Evolutionary conservation across 495 filamentous ascomycete species (phyloP).

Genomic region (Penicillium salamii): DNA sequence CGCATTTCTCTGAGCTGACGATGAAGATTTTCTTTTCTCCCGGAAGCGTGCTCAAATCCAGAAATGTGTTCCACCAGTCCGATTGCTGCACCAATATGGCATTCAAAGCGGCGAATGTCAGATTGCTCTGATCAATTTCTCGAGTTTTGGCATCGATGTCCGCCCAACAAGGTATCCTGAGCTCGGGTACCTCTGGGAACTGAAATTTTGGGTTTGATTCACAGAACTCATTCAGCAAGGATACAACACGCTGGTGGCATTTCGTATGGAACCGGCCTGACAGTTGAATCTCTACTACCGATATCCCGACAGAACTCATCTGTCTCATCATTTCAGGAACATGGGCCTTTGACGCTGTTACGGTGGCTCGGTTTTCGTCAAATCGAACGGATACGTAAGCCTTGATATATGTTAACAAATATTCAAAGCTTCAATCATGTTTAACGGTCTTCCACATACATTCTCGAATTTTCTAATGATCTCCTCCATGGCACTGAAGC

Average conservation of each 20-base stretch:
- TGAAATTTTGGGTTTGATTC: constrained; percentile 5
- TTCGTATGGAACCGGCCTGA: not conserved
- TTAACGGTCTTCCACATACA: not conserved
- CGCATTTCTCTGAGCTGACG: not conserved
- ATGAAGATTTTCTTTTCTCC: not conserved
- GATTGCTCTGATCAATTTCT: not conserved
- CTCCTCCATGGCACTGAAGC: not conserved
- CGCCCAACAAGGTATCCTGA: constrained; percentile 20
- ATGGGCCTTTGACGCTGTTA: constrained; percentile 21
- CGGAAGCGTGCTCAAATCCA: not conserved
- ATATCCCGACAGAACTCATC: not conserved
- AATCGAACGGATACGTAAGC: constrained; percentile 43
- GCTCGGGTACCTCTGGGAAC: constrained; percentile 33
- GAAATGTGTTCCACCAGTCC: constrained; percentile 27
- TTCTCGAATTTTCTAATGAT: not conserved
- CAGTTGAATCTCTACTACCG: not conserved
- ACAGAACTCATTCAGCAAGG: constrained; percentile 6
- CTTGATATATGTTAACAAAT: no score
- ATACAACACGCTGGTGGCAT: constrained; percentile 1
- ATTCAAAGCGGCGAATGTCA: not conserved
- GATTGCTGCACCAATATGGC: constrained; percentile 38
- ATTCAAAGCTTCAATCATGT: no score
- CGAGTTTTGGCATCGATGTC: not conserved
- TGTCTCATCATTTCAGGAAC: constrained; percentile 14
- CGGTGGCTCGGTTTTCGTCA: constrained; percentile 35